Conservation (phyloP, 768 basidiomycete species). For the Trametes gibbosa region DNA sequence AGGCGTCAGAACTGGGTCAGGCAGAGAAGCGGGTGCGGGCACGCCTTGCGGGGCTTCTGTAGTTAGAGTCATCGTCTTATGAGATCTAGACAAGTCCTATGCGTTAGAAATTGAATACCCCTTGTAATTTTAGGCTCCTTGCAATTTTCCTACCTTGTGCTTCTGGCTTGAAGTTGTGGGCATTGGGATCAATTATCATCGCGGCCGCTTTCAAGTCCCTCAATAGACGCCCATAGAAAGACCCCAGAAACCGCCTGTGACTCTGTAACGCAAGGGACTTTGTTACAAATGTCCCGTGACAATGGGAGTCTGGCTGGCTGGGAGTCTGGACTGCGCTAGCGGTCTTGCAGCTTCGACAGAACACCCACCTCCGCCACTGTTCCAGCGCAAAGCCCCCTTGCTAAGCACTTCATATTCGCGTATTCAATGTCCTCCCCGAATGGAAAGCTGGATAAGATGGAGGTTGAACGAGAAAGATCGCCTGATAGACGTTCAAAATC, state of each 20-base stretch:
- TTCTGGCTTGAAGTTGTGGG: too few species aligned
- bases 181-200: too few species aligned
- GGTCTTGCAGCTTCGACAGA: neutral
- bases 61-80: slow-evolving; percentile 5
- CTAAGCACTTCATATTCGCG: neutral
- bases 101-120: neutral
- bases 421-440: slow-evolving; percentile 19
- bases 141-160: too few species aligned
- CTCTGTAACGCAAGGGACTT: neutral
- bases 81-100: neutral
- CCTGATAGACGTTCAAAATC: slow-evolving; percentile 29
- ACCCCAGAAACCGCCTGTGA: neutral
- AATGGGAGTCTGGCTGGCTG: neutral
- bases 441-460: slow-evolving; percentile 47
- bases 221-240: too few species aligned
- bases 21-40: slow-evolving; percentile 59
- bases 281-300: neutral
- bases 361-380: neutral
- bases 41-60: slow-evolving; percentile 43
- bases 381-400: neutral
- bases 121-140: neutral
- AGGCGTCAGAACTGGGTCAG: slow-evolving; percentile 51
- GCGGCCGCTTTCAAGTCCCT: too few species aligned
- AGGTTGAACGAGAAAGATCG: slow-evolving; percentile 46
- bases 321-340: slow-evolving; percentile 2